Evolutionary conservation across 257 asterid species (phyloP).

Genomic region (Nicotiana otophora): DNA sequence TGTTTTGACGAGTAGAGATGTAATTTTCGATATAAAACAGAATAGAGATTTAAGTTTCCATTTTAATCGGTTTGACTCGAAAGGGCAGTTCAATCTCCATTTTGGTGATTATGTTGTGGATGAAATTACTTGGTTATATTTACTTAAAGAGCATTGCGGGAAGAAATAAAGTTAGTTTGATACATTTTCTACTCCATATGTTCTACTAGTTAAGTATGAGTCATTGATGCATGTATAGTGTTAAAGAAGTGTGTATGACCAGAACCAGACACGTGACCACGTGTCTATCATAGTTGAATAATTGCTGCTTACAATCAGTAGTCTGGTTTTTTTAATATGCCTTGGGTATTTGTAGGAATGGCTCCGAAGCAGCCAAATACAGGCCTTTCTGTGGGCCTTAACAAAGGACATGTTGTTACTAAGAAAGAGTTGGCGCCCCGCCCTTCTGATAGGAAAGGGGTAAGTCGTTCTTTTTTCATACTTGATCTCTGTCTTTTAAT

Average conservation of each 20-base stretch:
- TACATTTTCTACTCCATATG: not conserved
- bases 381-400: conserved; percentile 50
- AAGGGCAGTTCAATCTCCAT: not conserved
- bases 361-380: conserved; percentile 48
- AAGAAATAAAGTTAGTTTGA: not conserved
- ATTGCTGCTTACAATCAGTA: not conserved
- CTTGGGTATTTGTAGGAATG: conserved; percentile 26
- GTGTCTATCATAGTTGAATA: not conserved
- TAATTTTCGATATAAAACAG: not conserved
- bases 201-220: not conserved
- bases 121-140: not conserved
- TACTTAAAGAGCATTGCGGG: not conserved
- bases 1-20: not conserved
- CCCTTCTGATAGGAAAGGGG: conserved; percentile 55
- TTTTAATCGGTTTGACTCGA: not conserved
- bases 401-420: conserved; percentile 50
- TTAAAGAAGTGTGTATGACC: not conserved
- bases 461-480: conserved; percentile 8
- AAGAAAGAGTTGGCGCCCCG: conserved; percentile 52
- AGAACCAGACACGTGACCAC: not conserved
- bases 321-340: not conserved
- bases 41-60: not conserved
- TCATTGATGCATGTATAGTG: not conserved
- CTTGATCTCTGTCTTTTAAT: not conserved
- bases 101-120: not conserved